Evolutionary conservation across 768 basidiomycete species (phyloP).

Genomic region (Amanita phalloides): DNA sequence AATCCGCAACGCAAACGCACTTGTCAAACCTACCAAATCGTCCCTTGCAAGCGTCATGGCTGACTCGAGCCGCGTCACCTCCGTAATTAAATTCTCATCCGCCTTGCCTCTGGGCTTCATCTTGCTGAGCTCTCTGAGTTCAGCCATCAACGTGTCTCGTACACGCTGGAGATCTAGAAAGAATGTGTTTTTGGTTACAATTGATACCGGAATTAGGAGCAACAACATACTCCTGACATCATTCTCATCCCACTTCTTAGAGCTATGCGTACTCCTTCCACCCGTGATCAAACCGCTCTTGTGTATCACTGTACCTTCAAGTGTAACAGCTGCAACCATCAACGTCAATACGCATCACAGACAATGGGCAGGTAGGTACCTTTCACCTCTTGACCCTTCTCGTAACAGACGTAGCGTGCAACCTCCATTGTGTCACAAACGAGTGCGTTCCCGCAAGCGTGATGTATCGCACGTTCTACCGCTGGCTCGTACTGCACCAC

Average conservation of each 20-base stretch:
- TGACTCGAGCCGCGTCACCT: conserved; percentile 73
- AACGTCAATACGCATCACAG: not conserved
- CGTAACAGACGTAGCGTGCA: conserved; percentile 84
- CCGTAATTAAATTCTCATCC: conserved; percentile 69
- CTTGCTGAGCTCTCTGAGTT: conserved; percentile 77
- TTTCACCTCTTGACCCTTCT: conserved; percentile 94
- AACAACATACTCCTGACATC: conserved; percentile 69
- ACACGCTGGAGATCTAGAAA: conserved; percentile 9
- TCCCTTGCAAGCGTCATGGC: conserved; percentile 67
- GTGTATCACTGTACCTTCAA: conserved; percentile 96
- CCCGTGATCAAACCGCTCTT: conserved; percentile 97
- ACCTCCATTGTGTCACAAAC: conserved; percentile 96
- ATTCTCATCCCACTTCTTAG: conserved; percentile 91
- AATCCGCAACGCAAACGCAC: not conserved
- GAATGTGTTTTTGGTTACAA: not conserved
- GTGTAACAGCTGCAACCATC: conserved; percentile 64
- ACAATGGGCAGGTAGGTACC: conserved; percentile 33
- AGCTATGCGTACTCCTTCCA: conserved; percentile 71
- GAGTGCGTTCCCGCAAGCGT: conserved; percentile 90
- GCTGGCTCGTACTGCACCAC: conserved; percentile 74
- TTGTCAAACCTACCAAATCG: conserved; percentile 52
- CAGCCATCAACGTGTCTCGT: conserved; percentile 59
- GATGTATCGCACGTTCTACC: conserved; percentile 91
- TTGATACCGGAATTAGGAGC: not conserved
- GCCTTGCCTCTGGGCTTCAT: conserved; percentile 75